Conservation (phyloP, 345 rosid genomes). For the Gossypium thurberi region DNA sequence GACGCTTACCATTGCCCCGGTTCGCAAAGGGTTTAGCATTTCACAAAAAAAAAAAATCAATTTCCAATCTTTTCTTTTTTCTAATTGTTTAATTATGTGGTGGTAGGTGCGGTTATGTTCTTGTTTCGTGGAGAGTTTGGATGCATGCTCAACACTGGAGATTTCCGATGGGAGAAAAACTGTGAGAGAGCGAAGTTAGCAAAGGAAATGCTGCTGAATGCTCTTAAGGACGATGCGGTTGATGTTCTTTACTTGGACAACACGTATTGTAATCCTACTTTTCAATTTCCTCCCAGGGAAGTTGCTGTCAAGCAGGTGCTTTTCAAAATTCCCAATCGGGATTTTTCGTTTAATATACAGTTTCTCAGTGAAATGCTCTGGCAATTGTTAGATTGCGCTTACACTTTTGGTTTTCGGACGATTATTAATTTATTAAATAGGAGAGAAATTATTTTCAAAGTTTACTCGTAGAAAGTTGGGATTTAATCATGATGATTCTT, state of each 20-base stretch:
- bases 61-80: neutral
- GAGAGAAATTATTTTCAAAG: neutral
- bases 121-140: slow-evolving; percentile 73
- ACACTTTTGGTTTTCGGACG: neutral
- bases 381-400: no score
- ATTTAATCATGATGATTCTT: neutral
- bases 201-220: slow-evolving; percentile 33
- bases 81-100: neutral
- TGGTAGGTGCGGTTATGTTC: slow-evolving; percentile 65
- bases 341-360: neutral
- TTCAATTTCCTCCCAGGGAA: slow-evolving; percentile 48
- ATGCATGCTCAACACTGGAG: slow-evolving; percentile 64
- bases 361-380: no score
- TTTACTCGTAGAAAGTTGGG: neutral
- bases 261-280: slow-evolving; percentile 68
- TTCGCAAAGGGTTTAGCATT: neutral
- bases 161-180: slow-evolving; percentile 59
- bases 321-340: neutral
- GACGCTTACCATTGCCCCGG: slow-evolving; percentile 59
- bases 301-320: slow-evolving; percentile 56
- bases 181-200: slow-evolving; percentile 28
- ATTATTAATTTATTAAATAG: neutral
- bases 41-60: neutral
- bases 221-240: slow-evolving; percentile 34
- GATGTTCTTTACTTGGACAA: slow-evolving; percentile 61